Conservation (phyloP, 2,329 filamentous ascomycete genomes). For the Sphaceloma murrayae region DNA sequence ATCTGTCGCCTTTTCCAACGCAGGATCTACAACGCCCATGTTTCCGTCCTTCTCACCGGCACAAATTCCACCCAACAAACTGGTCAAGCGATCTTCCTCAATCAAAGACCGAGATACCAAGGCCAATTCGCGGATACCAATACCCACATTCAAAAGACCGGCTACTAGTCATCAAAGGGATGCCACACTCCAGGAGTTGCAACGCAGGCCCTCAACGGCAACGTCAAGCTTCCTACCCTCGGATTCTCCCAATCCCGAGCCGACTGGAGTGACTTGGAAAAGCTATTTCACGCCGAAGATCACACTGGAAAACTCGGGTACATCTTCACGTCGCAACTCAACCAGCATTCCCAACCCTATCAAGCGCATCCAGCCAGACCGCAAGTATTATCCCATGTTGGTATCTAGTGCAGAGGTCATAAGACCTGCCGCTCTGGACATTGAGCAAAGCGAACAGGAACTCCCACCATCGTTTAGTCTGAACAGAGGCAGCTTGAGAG, state of each 20-base stretch:
- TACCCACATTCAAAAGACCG: conserved; percentile 59
- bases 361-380: conserved; percentile 29
- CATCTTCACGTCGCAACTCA: conserved; percentile 23
- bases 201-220: conserved; percentile 4
- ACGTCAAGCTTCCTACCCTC: conserved; percentile 8
- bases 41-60: conserved; percentile 33
- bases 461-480: conserved; percentile 4
- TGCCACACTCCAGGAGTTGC: conserved; percentile 49
- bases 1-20: conserved; percentile 37
- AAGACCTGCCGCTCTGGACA: conserved; percentile 22
- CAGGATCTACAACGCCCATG: conserved; percentile 54
- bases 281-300: conserved; percentile 30
- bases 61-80: conserved; percentile 56
- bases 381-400: conserved; percentile 28
- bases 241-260: conserved; percentile 8
- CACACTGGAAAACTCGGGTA: conserved; percentile 19
- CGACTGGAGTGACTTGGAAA: conserved; percentile 24
- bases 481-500: conserved; percentile 9
- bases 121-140: conserved; percentile 51
- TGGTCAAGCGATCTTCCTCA: conserved; percentile 63
- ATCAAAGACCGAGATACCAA: conserved; percentile 41
- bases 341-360: conserved; percentile 32
- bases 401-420: conserved; percentile 25
- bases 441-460: conserved; percentile 23
- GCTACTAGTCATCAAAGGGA: conserved; percentile 73